These are phyloP conservation scores for Termitomyces sp. DNA, from an alignment of 768 basidiomycete genomes.

Conservation along the genomic window DNA sequence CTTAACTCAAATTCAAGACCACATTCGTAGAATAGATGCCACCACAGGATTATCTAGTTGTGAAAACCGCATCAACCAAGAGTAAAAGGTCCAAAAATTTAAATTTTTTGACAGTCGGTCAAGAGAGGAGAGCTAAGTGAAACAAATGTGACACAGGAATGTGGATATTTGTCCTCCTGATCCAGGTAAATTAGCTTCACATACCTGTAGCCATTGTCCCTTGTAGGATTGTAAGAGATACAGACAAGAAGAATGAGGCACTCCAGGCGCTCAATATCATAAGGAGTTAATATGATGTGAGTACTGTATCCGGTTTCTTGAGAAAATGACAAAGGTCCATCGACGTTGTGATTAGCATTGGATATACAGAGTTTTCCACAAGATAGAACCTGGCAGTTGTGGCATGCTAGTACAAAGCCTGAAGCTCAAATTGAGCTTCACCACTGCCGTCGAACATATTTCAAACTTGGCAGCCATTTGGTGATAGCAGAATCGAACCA, in stretches of 20 bases:
- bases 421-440: not conserved
- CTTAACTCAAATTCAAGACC: too few species aligned
- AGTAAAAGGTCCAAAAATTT: not conserved
- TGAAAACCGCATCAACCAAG: not conserved
- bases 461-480: too few species aligned
- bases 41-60: not conserved
- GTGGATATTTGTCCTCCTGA: not conserved
- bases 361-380: too few species aligned
- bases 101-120: not conserved
- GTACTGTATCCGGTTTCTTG: not conserved
- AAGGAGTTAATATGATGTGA: not conserved
- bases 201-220: not conserved
- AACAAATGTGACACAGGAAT: not conserved
- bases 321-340: not conserved
- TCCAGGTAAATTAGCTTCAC: not conserved
- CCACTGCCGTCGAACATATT: not conserved
- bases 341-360: not conserved
- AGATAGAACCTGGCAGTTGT: not conserved
- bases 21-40: not conserved
- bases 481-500: too few species aligned
- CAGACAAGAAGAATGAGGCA: not conserved
- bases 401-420: not conserved
- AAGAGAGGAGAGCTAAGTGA: too few species aligned
- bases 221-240: too few species aligned
- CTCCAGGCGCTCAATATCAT: not conserved